A percentile compares a stretch with the other conserved stretches of the same genome.
Evolutionary conservation across 257 asterid species (phyloP).

Genomic region (Petrea volubilis): DNA sequence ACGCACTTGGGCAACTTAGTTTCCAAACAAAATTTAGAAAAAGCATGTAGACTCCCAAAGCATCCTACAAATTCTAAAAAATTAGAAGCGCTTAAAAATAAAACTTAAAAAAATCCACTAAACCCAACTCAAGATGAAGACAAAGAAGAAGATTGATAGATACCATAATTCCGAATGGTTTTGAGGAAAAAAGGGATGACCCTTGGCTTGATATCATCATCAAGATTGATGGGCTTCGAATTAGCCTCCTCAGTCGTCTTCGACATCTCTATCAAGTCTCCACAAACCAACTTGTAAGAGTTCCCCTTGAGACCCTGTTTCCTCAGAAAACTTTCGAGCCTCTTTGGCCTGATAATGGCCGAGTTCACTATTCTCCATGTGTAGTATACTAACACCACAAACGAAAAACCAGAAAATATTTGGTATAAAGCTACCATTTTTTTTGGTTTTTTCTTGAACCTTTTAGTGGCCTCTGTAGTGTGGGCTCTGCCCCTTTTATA

Average conservation of each 20-base stretch:
- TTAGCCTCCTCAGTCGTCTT: slow-evolving; percentile 19
- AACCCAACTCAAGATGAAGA: background rate
- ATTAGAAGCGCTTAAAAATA: too few species aligned
- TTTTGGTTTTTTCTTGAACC: background rate
- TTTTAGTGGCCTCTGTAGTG: background rate
- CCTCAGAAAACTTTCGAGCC: slow-evolving; percentile 34
- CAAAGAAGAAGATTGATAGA: background rate
- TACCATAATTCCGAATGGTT: slow-evolving; percentile 41
- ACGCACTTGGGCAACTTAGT: too few species aligned
- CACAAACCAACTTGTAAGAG: slow-evolving; percentile 36
- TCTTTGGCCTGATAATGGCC: slow-evolving; percentile 46
- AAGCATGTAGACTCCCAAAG: too few species aligned
- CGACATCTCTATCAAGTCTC: slow-evolving; percentile 43
- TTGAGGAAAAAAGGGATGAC: slow-evolving; percentile 17
- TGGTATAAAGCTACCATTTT: slow-evolving; percentile 16
- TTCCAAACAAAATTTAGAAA: too few species aligned
- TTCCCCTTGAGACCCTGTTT: slow-evolving; percentile 52
- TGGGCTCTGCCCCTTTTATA: too few species aligned
- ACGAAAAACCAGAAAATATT: background rate
- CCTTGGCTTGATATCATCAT: slow-evolving; percentile 39
- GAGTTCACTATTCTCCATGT: slow-evolving; percentile 45
- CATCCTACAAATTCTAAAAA: too few species aligned
- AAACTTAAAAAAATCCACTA: too few species aligned
- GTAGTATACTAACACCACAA: slow-evolving; percentile 9
- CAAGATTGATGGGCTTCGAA: slow-evolving; percentile 37